phyloP scores from a whole-genome alignment of 1,284 basidiomycete genomes.

The Heterobasidion occidentale region DNA sequence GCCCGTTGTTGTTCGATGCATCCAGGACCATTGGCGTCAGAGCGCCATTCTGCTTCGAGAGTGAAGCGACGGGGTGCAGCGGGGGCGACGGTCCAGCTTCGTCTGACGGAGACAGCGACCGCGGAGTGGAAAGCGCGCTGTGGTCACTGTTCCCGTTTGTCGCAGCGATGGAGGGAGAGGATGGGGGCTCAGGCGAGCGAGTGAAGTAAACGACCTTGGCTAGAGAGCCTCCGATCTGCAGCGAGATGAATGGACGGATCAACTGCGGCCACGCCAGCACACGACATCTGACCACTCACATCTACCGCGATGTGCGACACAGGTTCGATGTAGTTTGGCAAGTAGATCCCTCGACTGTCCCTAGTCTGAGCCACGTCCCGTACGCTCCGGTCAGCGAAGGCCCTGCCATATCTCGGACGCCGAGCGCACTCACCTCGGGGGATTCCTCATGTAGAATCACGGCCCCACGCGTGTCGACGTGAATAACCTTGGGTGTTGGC shows the following conservation, averaged over 20 bases:
- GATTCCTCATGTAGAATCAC: constrained; percentile 88
- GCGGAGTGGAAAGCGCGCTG: constrained; percentile 42
- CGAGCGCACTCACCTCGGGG: constrained; percentile 64
- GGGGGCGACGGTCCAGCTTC: constrained; percentile 20
- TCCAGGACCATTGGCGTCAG: constrained; percentile 78
- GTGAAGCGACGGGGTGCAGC: constrained; percentile 29
- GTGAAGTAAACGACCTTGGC: constrained; percentile 99
- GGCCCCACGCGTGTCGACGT: constrained; percentile 83
- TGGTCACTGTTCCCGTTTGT: constrained; percentile 44
- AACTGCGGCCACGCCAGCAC: no score
- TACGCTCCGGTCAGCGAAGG: background rate
- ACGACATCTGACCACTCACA: constrained; percentile 42
- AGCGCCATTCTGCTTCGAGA: constrained; percentile 55
- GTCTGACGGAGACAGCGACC: constrained; percentile 38
- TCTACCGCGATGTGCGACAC: constrained; percentile 96
- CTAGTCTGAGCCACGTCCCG: constrained; percentile 50
- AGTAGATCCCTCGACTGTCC: constrained; percentile 91
- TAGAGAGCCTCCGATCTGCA: constrained; percentile 90
- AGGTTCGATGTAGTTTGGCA: constrained; percentile 93
- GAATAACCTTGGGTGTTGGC: constrained; percentile 69
- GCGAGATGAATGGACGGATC: background rate
- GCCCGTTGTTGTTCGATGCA: constrained; percentile 21
- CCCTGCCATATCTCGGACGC: background rate
- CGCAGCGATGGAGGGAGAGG: constrained; percentile 56
- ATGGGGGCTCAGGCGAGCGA: constrained; percentile 74